phyloP scores from a whole-genome alignment of 1,139 yeast species.

The Nakaseomyces kungkrabaensis region DNA sequence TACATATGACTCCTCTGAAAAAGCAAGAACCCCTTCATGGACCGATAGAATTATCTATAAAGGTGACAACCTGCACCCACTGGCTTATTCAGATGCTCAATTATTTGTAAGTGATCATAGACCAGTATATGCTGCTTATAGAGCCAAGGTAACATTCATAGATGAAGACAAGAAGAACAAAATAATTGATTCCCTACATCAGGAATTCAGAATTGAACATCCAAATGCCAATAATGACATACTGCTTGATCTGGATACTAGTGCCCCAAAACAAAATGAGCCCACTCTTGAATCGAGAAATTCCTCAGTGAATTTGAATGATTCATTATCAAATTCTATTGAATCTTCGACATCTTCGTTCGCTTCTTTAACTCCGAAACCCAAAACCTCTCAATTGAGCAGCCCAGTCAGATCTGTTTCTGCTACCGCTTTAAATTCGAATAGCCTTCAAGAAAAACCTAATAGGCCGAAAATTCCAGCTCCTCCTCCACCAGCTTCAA shows the following conservation, averaged over 20 bases:
- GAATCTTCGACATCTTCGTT: neutral
- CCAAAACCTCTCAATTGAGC: constrained; percentile 10
- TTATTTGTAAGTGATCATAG: constrained; percentile 75
- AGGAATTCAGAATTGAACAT: constrained; percentile 35
- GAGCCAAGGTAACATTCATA: constrained; percentile 52
- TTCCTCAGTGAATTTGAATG: neutral
- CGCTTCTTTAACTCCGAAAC: constrained; percentile 3
- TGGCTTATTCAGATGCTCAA: constrained; percentile 50
- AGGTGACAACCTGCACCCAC: constrained; percentile 43
- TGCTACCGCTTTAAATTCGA: constrained; percentile 3
- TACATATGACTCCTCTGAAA: constrained; percentile 76
- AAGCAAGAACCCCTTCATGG: constrained; percentile 94
- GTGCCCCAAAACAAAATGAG: neutral
- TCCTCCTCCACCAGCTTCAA: constrained; percentile 25
- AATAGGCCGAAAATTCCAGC: constrained; percentile 20
- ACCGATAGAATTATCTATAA: constrained; percentile 76
- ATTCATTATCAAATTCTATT: neutral
- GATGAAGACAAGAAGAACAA: constrained; percentile 46
- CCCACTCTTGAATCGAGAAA: neutral
- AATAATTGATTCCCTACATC: constrained; percentile 43
- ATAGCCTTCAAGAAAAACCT: neutral
- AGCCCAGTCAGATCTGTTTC: constrained; percentile 5
- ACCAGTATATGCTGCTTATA: constrained; percentile 75
- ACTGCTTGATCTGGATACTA: neutral
- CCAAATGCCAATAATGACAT: constrained; percentile 15